Evolutionary conservation across 192 early-diverging fungal genomes (phyloP).

Genomic region (Entomortierella beljakovae): DNA sequence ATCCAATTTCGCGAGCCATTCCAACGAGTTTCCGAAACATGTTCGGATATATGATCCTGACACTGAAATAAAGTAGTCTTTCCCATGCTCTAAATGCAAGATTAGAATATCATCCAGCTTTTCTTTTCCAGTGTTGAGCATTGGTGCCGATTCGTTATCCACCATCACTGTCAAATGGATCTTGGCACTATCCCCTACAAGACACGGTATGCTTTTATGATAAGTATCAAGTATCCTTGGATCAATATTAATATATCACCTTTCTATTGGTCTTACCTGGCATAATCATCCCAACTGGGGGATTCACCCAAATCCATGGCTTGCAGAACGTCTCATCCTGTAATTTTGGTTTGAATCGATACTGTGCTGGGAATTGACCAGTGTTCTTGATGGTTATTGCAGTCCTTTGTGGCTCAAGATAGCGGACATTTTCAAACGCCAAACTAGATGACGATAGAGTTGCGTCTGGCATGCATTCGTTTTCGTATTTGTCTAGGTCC

Average conservation of each 20-base stretch:
- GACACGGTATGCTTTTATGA: neutral
- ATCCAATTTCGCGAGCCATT: constrained; percentile 70
- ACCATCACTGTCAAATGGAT: constrained; percentile 73
- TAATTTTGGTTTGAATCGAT: constrained; percentile 77
- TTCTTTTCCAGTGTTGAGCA: constrained; percentile 70
- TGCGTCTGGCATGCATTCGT: constrained; percentile 81
- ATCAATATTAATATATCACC: neutral
- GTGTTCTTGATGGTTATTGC: constrained; percentile 76
- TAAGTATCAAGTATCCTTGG: neutral
- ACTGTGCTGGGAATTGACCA: constrained; percentile 80
- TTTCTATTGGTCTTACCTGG: constrained; percentile 64
- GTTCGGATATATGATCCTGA: constrained; percentile 76
- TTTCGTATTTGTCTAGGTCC: constrained; percentile 83
- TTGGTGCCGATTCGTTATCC: constrained; percentile 55
- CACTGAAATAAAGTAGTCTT: constrained; percentile 87
- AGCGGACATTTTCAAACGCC: constrained; percentile 79
- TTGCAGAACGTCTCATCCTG: constrained; percentile 66
- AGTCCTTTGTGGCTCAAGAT: constrained; percentile 62
- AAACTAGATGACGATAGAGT: constrained; percentile 68
- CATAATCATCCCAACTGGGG: constrained; percentile 74
- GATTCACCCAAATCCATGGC: constrained; percentile 81
- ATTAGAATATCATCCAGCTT: constrained; percentile 82
- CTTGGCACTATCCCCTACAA: constrained; percentile 65
- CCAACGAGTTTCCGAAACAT: constrained; percentile 80
- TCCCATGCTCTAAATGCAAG: constrained; percentile 81